Evolutionary conservation across 139 green algal species (phyloP).

Genomic region (Bryopsis sp.): DNA sequence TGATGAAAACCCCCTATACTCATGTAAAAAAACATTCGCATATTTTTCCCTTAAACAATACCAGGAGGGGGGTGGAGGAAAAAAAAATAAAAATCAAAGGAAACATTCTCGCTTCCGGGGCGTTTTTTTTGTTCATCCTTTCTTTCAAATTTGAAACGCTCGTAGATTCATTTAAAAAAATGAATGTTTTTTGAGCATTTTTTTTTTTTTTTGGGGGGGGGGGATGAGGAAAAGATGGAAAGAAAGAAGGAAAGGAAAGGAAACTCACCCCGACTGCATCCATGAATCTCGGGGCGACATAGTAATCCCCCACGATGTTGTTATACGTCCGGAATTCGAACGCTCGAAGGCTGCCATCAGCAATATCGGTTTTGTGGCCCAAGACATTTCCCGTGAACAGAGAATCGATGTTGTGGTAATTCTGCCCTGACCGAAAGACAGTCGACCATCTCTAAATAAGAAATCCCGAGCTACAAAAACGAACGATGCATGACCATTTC

Average conservation of each 20-base stretch:
- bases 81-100: background rate
- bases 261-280: conserved; percentile 46
- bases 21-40: no score
- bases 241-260: background rate
- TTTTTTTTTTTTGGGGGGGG: no score
- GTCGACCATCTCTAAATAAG: no score
- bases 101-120: background rate
- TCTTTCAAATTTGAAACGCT: no score
- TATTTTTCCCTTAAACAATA: no score
- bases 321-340: conserved; percentile 56
- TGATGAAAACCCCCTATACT: no score
- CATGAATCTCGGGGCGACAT: conserved; percentile 69
- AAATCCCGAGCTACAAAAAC: background rate
- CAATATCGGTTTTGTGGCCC: conserved; percentile 65
- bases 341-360: conserved; percentile 49
- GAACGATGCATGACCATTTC: no score
- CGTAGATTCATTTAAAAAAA: no score
- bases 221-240: background rate
- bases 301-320: conserved; percentile 81
- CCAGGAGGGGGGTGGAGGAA: no score
- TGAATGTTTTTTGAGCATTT: no score
- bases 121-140: no score
- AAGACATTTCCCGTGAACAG: conserved; percentile 59
- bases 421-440: conserved; percentile 31
- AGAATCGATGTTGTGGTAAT: conserved; percentile 47